A percentile compares a stretch with the other conserved stretches of the same genome.
phyloP scores from a whole-genome alignment of 345 rosid genomes.

The Punica granatum region DNA sequence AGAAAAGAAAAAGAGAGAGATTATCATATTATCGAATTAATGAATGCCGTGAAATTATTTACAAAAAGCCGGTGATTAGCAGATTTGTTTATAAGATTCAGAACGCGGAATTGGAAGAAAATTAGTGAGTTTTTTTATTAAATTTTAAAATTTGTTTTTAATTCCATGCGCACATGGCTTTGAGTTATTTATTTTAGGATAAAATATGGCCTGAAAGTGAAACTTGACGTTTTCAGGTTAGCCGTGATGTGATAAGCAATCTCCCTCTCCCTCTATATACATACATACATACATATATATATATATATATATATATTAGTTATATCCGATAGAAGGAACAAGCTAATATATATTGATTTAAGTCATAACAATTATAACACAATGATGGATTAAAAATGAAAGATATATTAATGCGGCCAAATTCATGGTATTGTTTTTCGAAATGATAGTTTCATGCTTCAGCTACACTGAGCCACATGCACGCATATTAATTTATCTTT shows the following conservation, averaged over 20 bases:
- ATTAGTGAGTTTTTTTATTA: background rate
- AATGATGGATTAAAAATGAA: background rate
- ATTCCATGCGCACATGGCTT: background rate
- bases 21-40: no score
- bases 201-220: background rate
- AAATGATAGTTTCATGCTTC: background rate
- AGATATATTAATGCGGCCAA: background rate
- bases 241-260: no score
- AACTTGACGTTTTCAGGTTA: background rate
- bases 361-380: no score
- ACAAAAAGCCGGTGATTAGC: background rate
- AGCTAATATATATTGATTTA: no score
- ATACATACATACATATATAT: no score
- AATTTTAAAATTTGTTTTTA: background rate
- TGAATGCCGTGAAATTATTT: no score
- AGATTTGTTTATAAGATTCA: background rate
- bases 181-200: no score
- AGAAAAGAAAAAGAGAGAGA: no score
- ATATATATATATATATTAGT: no score
- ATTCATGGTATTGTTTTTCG: background rate
- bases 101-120: background rate
- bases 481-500: background rate
- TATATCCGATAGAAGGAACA: background rate
- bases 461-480: slow-evolving; percentile 1
- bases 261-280: no score